Evolutionary conservation across 2,329 filamentous ascomycete species (phyloP), one percentile per base, ranked within the genome.

Genomic region (Clarireedia sp.): DNA sequence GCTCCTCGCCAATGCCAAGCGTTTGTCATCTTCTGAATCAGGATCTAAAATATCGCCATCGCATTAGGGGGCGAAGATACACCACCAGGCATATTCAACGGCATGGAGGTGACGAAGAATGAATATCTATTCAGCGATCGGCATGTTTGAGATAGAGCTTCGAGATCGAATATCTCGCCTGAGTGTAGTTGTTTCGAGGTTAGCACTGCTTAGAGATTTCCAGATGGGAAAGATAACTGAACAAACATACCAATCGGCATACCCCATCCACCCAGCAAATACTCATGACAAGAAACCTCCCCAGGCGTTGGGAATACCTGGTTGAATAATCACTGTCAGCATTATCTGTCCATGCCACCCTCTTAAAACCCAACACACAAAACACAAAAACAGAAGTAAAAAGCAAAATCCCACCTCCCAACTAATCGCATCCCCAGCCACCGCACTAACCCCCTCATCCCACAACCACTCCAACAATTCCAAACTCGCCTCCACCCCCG

Each of bases 51-150:
- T 8, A 52, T 65, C 5, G 63, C 61, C 51, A 64, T 44, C 1
- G 74, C 64, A 57, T 64, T 64, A 3, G 61, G 58, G 8, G 60
- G 62, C 37, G 60, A 64, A 12, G 63, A 63, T 37, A 65, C 54
- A 8, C 63, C 63, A 7, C 63, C 63, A 19, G 54, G 49, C 10
- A 64, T 53, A 65, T 85, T 84, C 38, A 83, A 67, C 1, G 83
- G 82, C 12, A 72, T 74, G 53, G 79, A 83, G 0, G 79, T 79
- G 23, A 86, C 72, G 71, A 87, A 76, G 64, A 86, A 86, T 7
- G 73, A 78, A 68, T 80, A 86, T 26, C 75, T 71, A 9, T 73
- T 71, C 50, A 75, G 73, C 65, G 74, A 72, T 64, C 75, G 74
- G 63, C 82, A 82, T 37, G 77, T 75, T 46, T 71, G 48, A 3